phyloP scores from a whole-genome alignment of 1,284 basidiomycete species.

The Cutaneotrichosporon cutaneum region DNA sequence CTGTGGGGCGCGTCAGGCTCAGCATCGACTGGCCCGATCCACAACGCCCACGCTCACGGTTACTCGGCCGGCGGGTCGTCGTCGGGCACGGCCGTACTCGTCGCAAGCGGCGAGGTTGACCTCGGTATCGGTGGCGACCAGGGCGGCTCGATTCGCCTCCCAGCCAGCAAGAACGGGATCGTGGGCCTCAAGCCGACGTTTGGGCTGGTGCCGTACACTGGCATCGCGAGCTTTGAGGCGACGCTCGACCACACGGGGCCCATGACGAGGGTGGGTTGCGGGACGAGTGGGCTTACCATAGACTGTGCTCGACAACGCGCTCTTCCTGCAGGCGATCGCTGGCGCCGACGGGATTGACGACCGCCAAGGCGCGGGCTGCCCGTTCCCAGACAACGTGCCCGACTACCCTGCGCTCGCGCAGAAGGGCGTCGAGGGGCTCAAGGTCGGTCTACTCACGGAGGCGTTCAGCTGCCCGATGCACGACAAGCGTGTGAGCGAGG shows the following conservation, averaged over 20 bases:
- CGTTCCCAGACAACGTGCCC: conserved; percentile 52
- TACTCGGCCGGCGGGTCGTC: conserved; percentile 57
- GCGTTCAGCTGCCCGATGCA: conserved; percentile 51
- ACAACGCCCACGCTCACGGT: conserved; percentile 56
- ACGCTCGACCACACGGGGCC: conserved; percentile 53
- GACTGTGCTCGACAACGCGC: conserved; percentile 56
- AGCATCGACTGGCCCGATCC: conserved; percentile 44
- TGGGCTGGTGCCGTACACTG: conserved; percentile 59
- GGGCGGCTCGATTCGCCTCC: conserved; percentile 56
- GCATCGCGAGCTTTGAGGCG: conserved; percentile 54
- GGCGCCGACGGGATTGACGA: conserved; percentile 58
- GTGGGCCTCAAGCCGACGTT: conserved; percentile 59
- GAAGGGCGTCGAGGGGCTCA: conserved; percentile 47
- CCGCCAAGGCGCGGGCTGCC: conserved; percentile 56
- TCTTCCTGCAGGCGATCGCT: conserved; percentile 56
- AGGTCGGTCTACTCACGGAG: conserved; percentile 56
- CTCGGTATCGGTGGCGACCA: conserved; percentile 59
- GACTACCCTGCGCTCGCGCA: conserved; percentile 46
- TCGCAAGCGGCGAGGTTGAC: conserved; percentile 54
- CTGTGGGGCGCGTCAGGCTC: conserved; percentile 31
- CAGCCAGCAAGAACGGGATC: conserved; percentile 56
- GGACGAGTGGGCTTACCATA: conserved; percentile 20
- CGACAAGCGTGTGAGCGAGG: conserved; percentile 24
- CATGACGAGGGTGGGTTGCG: conserved; percentile 29
- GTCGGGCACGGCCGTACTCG: conserved; percentile 57